Conservation (phyloP, 805 yeast species). For the Wickerhamomyces bovis region DNA sequence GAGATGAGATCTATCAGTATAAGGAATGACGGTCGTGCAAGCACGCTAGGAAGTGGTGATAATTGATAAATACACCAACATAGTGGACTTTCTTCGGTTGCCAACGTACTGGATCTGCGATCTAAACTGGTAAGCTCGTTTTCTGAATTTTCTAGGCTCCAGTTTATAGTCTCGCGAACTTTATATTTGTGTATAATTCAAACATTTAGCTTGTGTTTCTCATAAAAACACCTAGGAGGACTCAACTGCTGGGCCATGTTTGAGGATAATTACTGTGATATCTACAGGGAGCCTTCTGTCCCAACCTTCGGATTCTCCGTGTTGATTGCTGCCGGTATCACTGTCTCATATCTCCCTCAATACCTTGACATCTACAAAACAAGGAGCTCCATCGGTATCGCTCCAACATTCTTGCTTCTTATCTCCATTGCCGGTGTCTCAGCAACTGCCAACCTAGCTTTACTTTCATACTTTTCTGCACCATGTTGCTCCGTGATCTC, state of each 20-base stretch:
- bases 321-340: constrained; percentile 58
- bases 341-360: constrained; percentile 71
- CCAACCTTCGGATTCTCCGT: constrained; percentile 45
- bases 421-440: constrained; percentile 67
- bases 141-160: too few relatives aligned
- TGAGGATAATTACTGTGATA: constrained; percentile 3
- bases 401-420: constrained; percentile 63
- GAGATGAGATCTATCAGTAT: too few relatives aligned
- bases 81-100: too few relatives aligned
- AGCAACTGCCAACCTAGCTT: constrained; percentile 58
- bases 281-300: constrained; percentile 37
- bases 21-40: too few relatives aligned
- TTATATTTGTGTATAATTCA: too few relatives aligned
- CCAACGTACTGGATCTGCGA: too few relatives aligned
- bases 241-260: not conserved
- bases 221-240: not conserved
- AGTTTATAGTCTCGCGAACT: too few relatives aligned
- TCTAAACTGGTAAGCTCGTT: too few relatives aligned
- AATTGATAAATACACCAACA: too few relatives aligned
- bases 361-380: constrained; percentile 52
- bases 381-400: constrained; percentile 69
- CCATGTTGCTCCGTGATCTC: constrained; percentile 49
- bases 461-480: constrained; percentile 56
- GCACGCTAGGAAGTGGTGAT: too few relatives aligned
- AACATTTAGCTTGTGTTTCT: too few relatives aligned